Evolutionary conservation across 2,329 filamentous ascomycete genomes (phyloP).

Genomic region (Fusarium sp.): DNA sequence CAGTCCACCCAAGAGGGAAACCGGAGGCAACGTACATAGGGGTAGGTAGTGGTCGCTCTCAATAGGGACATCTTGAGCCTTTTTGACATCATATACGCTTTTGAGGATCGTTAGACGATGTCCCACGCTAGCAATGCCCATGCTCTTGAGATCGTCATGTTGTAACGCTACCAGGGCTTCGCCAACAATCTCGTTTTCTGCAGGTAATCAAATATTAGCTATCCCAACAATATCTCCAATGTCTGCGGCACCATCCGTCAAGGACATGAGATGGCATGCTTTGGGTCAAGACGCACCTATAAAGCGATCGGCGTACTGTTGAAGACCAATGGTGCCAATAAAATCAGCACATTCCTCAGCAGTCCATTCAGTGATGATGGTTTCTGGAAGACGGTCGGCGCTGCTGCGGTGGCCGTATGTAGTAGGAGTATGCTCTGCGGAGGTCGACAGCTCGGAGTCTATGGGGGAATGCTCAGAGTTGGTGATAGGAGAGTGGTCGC

Average conservation of each 20-base stretch:
- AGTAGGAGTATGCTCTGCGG: slow-evolving; percentile 80
- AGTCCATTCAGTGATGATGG: slow-evolving; percentile 82
- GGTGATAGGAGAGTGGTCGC: slow-evolving; percentile 73
- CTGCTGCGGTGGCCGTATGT: slow-evolving; percentile 76
- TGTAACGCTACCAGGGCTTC: slow-evolving; percentile 89
- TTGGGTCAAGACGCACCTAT: slow-evolving; percentile 70
- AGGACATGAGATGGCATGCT: neutral
- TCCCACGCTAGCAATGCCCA: slow-evolving; percentile 92
- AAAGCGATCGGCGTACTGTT: slow-evolving; percentile 85
- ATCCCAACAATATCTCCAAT: neutral
- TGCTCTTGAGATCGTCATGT: slow-evolving; percentile 94
- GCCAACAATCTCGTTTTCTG: slow-evolving; percentile 94
- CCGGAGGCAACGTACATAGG: slow-evolving; percentile 69
- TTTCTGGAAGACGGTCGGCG: slow-evolving; percentile 75
- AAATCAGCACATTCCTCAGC: slow-evolving; percentile 92
- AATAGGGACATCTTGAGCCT: slow-evolving; percentile 89
- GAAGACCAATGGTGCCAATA: slow-evolving; percentile 79
- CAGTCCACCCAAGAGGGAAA: slow-evolving; percentile 34
- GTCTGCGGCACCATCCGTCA: neutral
- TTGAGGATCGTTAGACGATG: slow-evolving; percentile 96
- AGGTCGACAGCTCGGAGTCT: slow-evolving; percentile 76
- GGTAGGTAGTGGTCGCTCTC: slow-evolving; percentile 95
- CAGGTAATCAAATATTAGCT: slow-evolving; percentile 34
- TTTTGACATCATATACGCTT: slow-evolving; percentile 95
- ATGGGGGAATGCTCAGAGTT: slow-evolving; percentile 77